phyloP scores from a whole-genome alignment of 2,329 filamentous ascomycete genomes.

The Phaeosphaeriaceae sp. region DNA sequence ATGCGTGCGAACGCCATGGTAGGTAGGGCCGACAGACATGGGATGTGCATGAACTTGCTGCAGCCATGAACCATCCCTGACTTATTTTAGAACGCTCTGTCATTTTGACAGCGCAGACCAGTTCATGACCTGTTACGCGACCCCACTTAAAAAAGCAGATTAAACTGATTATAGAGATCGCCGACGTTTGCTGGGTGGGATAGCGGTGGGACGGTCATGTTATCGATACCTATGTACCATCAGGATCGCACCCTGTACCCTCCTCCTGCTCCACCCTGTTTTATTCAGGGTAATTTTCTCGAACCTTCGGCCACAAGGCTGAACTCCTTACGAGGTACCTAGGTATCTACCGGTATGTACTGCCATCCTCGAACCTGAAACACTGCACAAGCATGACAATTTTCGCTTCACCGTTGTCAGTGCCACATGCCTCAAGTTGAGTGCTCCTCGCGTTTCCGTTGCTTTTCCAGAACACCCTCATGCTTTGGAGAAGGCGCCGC shows the following conservation, averaged over 20 bases:
- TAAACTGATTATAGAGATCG: constrained; percentile 1
- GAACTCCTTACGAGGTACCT: constrained; percentile 4
- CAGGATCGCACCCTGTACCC: neutral
- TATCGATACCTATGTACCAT: constrained; percentile 20
- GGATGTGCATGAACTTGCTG: constrained; percentile 30
- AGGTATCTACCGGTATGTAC: neutral
- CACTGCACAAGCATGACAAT: constrained; percentile 7
- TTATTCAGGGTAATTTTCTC: constrained; percentile 12
- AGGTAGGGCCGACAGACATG: constrained; percentile 1
- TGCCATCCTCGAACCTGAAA: constrained; percentile 7
- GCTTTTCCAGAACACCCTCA: constrained; percentile 23
- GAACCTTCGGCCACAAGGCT: constrained; percentile 21
- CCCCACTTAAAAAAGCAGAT: constrained; percentile 10
- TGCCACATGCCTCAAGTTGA: constrained; percentile 2
- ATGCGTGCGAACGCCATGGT: constrained; percentile 19
- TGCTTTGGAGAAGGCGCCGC: constrained; percentile 7
- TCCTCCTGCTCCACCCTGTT: neutral
- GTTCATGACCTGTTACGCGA: constrained; percentile 7
- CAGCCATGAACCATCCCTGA: constrained; percentile 26
- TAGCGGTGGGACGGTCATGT: constrained; percentile 1
- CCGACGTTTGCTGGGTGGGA: constrained; percentile 15
- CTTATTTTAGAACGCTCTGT: constrained; percentile 19
- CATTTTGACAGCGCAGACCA: constrained; percentile 18
- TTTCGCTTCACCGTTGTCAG: constrained; percentile 10
- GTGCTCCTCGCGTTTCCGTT: constrained; percentile 11